A percentile compares a stretch with the other conserved stretches of the same genome.
These are phyloP conservation scores for Cymbidium sinense DNA, from an alignment of 106 monocot genomes.

Conservation along the genomic window DNA sequence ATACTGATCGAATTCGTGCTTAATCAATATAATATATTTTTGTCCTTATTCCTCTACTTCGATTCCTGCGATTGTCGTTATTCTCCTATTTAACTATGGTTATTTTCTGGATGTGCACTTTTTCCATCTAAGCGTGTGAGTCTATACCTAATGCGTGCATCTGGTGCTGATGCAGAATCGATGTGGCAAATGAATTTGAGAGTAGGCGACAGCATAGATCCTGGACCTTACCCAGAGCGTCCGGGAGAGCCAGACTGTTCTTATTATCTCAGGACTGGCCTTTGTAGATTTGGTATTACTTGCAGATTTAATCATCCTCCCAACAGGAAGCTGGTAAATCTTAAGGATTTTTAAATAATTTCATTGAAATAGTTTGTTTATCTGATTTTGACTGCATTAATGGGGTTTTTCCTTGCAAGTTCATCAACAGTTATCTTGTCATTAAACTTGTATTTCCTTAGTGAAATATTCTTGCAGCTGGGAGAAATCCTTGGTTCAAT, in stretches of 20 bases:
- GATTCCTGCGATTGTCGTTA: neutral
- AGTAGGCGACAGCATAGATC: conserved; percentile 27
- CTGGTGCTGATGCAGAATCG: conserved; percentile 31
- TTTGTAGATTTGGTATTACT: conserved; percentile 67
- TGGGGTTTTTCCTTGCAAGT: neutral
- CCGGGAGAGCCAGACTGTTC: conserved; percentile 61
- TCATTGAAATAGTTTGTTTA: neutral
- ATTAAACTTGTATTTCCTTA: neutral
- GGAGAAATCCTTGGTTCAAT: neutral
- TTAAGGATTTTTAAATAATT: neutral
- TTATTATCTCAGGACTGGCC: conserved; percentile 66
- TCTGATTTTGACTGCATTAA: conserved; percentile 2
- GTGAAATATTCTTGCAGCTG: neutral
- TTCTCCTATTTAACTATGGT: neutral
- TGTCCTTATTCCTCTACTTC: neutral
- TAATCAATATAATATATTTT: neutral
- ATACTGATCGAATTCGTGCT: neutral
- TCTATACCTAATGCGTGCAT: neutral
- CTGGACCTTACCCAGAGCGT: conserved; percentile 50
- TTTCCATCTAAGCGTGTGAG: neutral
- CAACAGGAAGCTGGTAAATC: conserved; percentile 55
- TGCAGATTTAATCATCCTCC: conserved; percentile 77
- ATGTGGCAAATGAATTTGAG: conserved; percentile 53
- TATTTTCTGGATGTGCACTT: neutral
- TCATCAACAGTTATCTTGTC: neutral